A percentile compares a stretch with the other conserved stretches of the same genome.
phyloP scores from a whole-genome alignment of 2,329 filamentous ascomycete species.

The Xylariaceae sp. region DNA sequence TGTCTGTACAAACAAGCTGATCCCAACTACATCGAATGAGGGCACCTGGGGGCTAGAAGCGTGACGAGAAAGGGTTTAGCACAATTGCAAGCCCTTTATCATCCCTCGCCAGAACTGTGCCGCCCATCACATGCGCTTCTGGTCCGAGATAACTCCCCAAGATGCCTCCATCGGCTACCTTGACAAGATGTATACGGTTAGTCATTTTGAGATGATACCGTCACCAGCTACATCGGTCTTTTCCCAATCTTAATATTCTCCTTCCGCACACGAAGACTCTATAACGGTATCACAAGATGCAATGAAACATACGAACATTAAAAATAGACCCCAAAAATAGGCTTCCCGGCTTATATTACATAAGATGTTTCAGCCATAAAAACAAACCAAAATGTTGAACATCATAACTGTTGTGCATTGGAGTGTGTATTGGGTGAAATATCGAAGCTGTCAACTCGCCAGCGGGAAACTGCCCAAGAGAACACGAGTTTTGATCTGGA shows the following conservation, averaged over 20 bases:
- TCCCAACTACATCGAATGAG: background rate
- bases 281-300: conserved; percentile 3
- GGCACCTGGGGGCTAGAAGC: background rate
- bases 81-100: background rate
- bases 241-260: conserved; percentile 12
- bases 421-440: too few species aligned
- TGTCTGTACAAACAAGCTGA: background rate
- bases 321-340: conserved; percentile 6
- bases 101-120: background rate
- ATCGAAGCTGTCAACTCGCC: too few species aligned
- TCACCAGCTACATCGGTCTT: conserved; percentile 5
- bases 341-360: conserved; percentile 13
- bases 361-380: conserved; percentile 15
- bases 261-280: conserved; percentile 20
- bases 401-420: background rate
- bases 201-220: conserved; percentile 2
- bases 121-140: background rate
- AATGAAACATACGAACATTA: conserved; percentile 10
- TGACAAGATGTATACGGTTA: background rate
- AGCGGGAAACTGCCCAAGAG: too few species aligned
- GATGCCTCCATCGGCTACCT: background rate
- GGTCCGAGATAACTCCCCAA: background rate
- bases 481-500: too few species aligned
- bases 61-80: background rate
- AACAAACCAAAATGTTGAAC: conserved; percentile 9